These are phyloP conservation scores for Hemileccinum impolitum DNA, from an alignment of 768 basidiomycete species.

Conservation along the genomic window DNA sequence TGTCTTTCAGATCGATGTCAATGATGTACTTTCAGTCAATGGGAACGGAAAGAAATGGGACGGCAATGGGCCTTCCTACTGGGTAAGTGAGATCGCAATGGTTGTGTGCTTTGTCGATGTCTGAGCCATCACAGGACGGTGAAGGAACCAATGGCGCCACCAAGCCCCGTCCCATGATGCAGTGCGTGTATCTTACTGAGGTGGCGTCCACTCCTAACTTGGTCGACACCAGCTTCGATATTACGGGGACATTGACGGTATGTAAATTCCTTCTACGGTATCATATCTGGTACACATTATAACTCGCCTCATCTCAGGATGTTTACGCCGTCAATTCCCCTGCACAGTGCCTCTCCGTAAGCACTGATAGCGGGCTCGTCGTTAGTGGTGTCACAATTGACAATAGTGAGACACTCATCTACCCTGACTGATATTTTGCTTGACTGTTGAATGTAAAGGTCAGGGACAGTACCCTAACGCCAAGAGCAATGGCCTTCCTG, in stretches of 20 bases:
- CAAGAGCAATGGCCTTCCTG: slow-evolving; percentile 45
- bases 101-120: not conserved
- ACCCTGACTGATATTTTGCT: not conserved
- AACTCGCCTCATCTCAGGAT: slow-evolving; percentile 19
- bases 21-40: slow-evolving; percentile 25
- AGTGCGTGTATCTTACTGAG: slow-evolving; percentile 17
- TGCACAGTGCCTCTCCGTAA: slow-evolving; percentile 30
- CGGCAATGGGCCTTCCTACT: slow-evolving; percentile 42
- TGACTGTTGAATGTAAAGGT: slow-evolving; percentile 32
- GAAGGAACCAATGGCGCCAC: slow-evolving; percentile 10
- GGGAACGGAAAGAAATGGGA: slow-evolving; percentile 41
- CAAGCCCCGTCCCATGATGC: slow-evolving; percentile 41
- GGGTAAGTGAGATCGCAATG: slow-evolving; percentile 27
- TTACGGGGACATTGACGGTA: slow-evolving; percentile 40
- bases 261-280: slow-evolving; percentile 5
- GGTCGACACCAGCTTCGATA: slow-evolving; percentile 29
- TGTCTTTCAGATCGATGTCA: not conserved
- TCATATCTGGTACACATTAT: not conserved
- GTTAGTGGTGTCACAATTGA: slow-evolving; percentile 52
- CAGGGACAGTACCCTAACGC: slow-evolving; percentile 50
- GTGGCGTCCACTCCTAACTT: not conserved
- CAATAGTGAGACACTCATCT: slow-evolving; percentile 42
- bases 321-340: slow-evolving; percentile 42
- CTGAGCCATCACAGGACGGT: slow-evolving; percentile 24
- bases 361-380: slow-evolving; percentile 28